Base-by-base conservation (phyloP, 2,329 filamentous ascomycete species). In the Pleomassaria siparia region DNA sequence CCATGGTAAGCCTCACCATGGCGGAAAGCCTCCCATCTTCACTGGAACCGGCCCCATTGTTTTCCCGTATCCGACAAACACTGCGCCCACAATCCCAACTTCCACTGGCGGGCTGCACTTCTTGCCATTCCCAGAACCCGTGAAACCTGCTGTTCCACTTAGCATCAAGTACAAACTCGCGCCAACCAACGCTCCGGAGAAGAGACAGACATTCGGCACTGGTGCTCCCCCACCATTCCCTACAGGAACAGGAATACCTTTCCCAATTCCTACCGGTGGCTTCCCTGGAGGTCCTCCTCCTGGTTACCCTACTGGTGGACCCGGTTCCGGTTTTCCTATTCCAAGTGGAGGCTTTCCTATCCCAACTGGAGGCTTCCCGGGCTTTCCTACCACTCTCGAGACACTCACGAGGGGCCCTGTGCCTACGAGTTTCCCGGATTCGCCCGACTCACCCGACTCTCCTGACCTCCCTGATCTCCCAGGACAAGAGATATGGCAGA, bases 31-130 rank as follows among this genome's bases (percentile, higher is more conserved):
- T 9, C 43, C 43, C 13, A 45, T 39, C 24, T 20, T 20, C 33
- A 45, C 43, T 2, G 36, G 44, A 26, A 40, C 32, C 10, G 43
- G 35, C n/a, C n/a, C n/a, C n/a, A n/a, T n/a, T n/a, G n/a, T n/a
- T n/a, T 12, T 46, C 12, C 44, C 44, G 20, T 26, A 42, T 28
- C 37, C 39, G 2, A 42, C 36, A 11, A n/a, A 15, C 21, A 24
- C 33, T 15, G 16, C 16, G 8, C 44, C 44, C 21, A 3, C 12
- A 5, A 13, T 18, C 20, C 32, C 32, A 18, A 5, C 13, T 20
- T 6, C 35, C 8, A 37, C 20, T 22, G 37, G 22, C 22, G 22
- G 24, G n/a, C 5, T 29, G 11, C 24, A 6, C 22, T 3, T 24
- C 18, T 18, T 15, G 7, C 37, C 13, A 4, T 8, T 10, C 4